These are phyloP conservation scores for Globisporangium splendens DNA, from an alignment of 352 stramenopile species.

Conservation along the genomic window DNA sequence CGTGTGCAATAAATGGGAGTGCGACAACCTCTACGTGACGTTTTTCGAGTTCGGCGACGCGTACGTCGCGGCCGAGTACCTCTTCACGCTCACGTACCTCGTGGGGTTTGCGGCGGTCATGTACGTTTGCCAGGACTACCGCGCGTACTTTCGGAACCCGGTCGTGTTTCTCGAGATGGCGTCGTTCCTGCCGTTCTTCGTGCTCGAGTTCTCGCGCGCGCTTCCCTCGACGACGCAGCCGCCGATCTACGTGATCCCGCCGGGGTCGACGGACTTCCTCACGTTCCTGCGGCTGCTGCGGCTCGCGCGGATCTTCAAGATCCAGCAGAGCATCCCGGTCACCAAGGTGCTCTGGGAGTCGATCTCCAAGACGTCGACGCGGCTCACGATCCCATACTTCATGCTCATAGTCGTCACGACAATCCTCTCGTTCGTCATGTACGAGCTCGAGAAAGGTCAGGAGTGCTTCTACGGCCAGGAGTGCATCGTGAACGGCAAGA, in stretches of 20 bases:
- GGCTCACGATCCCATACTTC: slow-evolving; percentile 74
- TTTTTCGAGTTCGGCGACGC: slow-evolving; percentile 62
- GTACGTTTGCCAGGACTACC: slow-evolving; percentile 34
- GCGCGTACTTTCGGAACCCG: slow-evolving; percentile 61
- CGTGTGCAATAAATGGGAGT: slow-evolving; percentile 77
- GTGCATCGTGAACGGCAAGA: slow-evolving; percentile 53
- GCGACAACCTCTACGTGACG: slow-evolving; percentile 65
- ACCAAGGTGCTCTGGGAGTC: slow-evolving; percentile 74
- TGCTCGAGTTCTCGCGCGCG: slow-evolving; percentile 45
- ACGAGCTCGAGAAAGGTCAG: slow-evolving; percentile 70
- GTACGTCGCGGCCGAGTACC: slow-evolving; percentile 57
- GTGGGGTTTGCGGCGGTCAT: slow-evolving; percentile 45
- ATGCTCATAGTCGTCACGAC: slow-evolving; percentile 75
- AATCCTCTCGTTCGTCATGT: slow-evolving; percentile 79
- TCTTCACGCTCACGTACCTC: slow-evolving; percentile 65
- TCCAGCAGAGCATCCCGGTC: slow-evolving; percentile 75
- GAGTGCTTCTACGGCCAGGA: slow-evolving; percentile 73
- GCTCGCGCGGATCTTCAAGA: slow-evolving; percentile 74
- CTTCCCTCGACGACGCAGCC: slow-evolving; percentile 15
- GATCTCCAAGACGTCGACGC: slow-evolving; percentile 77
- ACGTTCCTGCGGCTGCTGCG: slow-evolving; percentile 57
- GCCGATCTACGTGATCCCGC: slow-evolving; percentile 66
- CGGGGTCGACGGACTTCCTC: slow-evolving; percentile 54
- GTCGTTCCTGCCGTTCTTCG: slow-evolving; percentile 70
- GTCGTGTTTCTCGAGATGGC: slow-evolving; percentile 59